Base-by-base conservation (phyloP, 441 rosid genomes). In the Biscutella laevigata region DNA sequence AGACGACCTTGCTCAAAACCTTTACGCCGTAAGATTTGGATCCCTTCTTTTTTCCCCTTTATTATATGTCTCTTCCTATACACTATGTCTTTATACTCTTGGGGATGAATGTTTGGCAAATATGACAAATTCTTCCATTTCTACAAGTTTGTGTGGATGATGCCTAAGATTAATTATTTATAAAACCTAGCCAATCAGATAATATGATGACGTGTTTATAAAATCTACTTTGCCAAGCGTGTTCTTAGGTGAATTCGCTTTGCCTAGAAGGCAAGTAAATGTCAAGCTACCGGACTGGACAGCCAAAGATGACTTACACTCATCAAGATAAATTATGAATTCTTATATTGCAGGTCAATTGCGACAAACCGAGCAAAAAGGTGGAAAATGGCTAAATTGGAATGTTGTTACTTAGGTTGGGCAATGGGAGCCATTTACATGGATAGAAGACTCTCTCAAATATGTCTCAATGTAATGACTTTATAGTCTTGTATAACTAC, bases 61-160 rank as follows among this genome's bases (percentile, higher is more conserved):
- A 14, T 21, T 13, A 12, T 38, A 1, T 19, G n/a, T n/a, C 38
- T 46, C 4, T 52, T 15, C 24, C 37, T 36, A 6, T 48, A n/a
- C 55, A 16, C 20, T 3, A 1, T 0, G 46, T 40, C 15, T 27
- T 30, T 41, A n/a, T 13, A 43, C 48, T 28, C 33, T 10, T 6
- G 47, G 51, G 48, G 53, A 19, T 74, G 60, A 27, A 41, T 62
- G 34, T 65, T 38, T 7, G 56, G 37, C 79, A 83, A 97, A 61
- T 94, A 89, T 57, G 99, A 83, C 73, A 94, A 94, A 58, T 94
- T 76, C 75, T 94, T 97, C 61, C 97, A 97, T 38, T 94, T 94
- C 79, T 94, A 89, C 91, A 94, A 94, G 71, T 89, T 96, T 12
- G 94, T 94, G 59, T 94, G 99, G 99, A 84, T 94, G 97, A 94